phyloP scores from a whole-genome alignment of 2,329 filamentous ascomycete genomes.

The Fragosphaeria purpurea region DNA sequence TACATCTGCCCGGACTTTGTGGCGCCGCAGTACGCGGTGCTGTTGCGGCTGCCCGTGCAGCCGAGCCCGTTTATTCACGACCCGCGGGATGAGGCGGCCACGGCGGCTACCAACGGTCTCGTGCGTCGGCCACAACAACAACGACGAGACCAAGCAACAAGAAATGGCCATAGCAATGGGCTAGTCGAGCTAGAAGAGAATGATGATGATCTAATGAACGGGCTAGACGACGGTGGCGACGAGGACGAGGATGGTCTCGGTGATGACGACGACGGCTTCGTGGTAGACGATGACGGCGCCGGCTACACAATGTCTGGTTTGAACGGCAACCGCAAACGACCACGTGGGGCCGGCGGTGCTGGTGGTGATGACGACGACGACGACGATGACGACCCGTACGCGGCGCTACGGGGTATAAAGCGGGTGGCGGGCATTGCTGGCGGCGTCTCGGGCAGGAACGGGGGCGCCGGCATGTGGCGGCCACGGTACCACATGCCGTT shows the following conservation, averaged over 20 bases:
- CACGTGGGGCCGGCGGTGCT: slow-evolving; percentile 38
- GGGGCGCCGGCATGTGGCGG: slow-evolving; percentile 24
- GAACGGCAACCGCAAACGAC: slow-evolving; percentile 28
- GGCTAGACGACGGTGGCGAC: slow-evolving; percentile 53
- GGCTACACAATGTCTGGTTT: slow-evolving; percentile 51
- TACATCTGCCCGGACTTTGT: slow-evolving; percentile 75
- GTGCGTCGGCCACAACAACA: slow-evolving; percentile 7
- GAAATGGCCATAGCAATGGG: not conserved
- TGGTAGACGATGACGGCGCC: slow-evolving; percentile 89
- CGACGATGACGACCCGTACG: slow-evolving; percentile 37
- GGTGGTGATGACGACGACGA: slow-evolving; percentile 14
- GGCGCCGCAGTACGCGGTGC: slow-evolving; percentile 43
- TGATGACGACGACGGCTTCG: slow-evolving; percentile 64
- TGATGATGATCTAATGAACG: slow-evolving; percentile 2
- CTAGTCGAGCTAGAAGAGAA: slow-evolving; percentile 3
- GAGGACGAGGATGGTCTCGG: slow-evolving; percentile 20
- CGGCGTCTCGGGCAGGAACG: not conserved
- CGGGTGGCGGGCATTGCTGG: slow-evolving; percentile 18
- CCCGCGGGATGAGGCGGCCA: slow-evolving; percentile 58
- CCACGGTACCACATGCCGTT: slow-evolving; percentile 74
- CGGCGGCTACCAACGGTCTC: slow-evolving; percentile 49
- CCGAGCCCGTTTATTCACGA: slow-evolving; percentile 82
- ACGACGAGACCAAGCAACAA: not conserved
- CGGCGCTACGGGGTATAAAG: slow-evolving; percentile 34
- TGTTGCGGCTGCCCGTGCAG: slow-evolving; percentile 52